These are phyloP conservation scores for Mortierella hygrophila DNA, from an alignment of 192 early-diverging fungal species.

Conservation along the genomic window DNA sequence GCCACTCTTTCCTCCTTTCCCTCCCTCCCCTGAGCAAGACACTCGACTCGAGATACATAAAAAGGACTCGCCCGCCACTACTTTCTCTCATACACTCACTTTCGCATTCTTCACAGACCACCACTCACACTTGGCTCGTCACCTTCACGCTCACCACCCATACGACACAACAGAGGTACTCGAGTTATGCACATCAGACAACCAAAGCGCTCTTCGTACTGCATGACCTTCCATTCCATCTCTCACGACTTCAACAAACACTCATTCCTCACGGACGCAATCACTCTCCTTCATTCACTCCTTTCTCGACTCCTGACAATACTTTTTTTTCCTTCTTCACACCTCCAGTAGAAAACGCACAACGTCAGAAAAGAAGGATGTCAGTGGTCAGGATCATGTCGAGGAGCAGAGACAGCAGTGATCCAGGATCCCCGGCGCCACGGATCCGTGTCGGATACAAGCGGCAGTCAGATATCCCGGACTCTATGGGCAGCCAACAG, in stretches of 20 bases:
- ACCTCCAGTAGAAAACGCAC: background rate
- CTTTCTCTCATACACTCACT: background rate
- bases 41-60: background rate
- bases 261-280: too few species aligned
- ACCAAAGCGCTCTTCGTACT: too few species aligned
- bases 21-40: background rate
- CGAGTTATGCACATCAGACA: too few species aligned
- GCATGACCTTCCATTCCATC: too few species aligned
- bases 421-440: slow-evolving; percentile 16
- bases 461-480: background rate
- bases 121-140: background rate
- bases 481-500: background rate
- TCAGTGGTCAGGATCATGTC: background rate
- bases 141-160: too few species aligned
- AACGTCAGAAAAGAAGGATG: background rate
- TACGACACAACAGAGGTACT: too few species aligned
- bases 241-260: too few species aligned
- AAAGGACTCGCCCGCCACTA: background rate
- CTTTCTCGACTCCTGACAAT: background rate
- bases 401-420: slow-evolving; percentile 5
- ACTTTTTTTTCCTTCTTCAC: background rate
- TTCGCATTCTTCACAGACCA: background rate
- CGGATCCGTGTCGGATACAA: slow-evolving; percentile 18
- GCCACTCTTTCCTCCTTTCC: background rate
- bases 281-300: background rate